Base-by-base conservation (phyloP, 805 yeast genomes). In the Yarrowia yakushimensis region DNA sequence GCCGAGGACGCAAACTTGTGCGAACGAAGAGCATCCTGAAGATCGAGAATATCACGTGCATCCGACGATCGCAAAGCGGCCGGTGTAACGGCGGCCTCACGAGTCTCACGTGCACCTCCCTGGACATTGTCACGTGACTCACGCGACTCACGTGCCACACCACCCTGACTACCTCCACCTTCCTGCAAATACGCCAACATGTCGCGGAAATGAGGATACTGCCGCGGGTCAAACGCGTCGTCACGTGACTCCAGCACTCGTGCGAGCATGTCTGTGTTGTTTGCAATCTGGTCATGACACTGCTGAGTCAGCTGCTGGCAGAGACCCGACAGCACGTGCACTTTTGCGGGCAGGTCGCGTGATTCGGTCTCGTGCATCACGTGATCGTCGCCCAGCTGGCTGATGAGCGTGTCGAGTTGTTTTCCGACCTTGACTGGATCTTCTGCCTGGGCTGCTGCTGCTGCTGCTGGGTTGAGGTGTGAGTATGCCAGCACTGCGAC, bases 41-140 rank as follows among this genome's bases (percentile, higher is more conserved):
- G 64, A 18, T 68, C 69, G 12, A 69, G 69, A 41, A 68, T 65
- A 25, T 69, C 71, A 12, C 68, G 43, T 5, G 45, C 23, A 50
- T 45, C 27, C 0, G 36, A 18, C 36, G 12, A 18, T 4, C 15
- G 6, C 12, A 13, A n/a, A n/a, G n/a, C n/a, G n/a, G n/a, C n/a
- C n/a, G 34, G 50, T 7, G 50, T 45, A 3, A 18, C 4, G 8
- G 17, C 33, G 7, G 4, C 45, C 7, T 39, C 28, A 20, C 42
- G 42, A 11, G 42, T 4, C 6, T n/a, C n/a, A n/a, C n/a, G n/a
- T n/a, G n/a, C n/a, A n/a, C n/a, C n/a, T n/a, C n/a, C n/a, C n/a
- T n/a, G n/a, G n/a, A n/a, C n/a, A n/a, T n/a, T n/a, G n/a, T n/a
- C n/a, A n/a, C n/a, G n/a, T n/a, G n/a, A n/a, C 1, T 45, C 50